Evolutionary conservation across 768 basidiomycete species (phyloP).

Genomic region (Russula brevipes): DNA sequence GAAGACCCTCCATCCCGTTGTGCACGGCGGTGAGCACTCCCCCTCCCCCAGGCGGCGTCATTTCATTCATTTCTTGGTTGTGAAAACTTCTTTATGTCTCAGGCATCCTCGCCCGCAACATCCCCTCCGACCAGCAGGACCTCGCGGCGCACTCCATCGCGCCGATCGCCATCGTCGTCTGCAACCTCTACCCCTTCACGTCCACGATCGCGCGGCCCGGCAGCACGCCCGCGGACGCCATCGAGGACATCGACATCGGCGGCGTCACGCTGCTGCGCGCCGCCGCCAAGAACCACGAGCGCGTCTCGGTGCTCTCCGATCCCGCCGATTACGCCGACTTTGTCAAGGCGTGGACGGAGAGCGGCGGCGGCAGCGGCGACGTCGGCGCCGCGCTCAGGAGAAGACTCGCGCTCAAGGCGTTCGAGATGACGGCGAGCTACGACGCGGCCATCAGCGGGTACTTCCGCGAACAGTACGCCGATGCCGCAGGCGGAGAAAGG

Average conservation of each 20-base stretch:
- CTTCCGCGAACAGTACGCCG: conserved; percentile 93
- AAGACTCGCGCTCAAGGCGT: conserved; percentile 91
- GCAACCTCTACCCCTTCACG: conserved; percentile 98
- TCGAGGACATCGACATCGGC: conserved; percentile 98
- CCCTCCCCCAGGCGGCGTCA: background rate
- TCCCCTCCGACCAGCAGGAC: conserved; percentile 85
- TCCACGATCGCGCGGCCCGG: conserved; percentile 82
- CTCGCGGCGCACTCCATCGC: conserved; percentile 78
- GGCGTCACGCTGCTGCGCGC: conserved; percentile 97
- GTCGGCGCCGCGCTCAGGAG: conserved; percentile 67
- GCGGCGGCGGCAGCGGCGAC: conserved; percentile 68
- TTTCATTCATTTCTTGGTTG: background rate
- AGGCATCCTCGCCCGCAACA: conserved; percentile 94
- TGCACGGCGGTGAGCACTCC: conserved; percentile 77
- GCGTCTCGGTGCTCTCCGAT: conserved; percentile 85
- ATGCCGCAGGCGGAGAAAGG: conserved; percentile 62
- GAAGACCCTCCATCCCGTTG: conserved; percentile 96
- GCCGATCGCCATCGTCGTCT: conserved; percentile 94
- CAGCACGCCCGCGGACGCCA: conserved; percentile 86
- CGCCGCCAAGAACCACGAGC: conserved; percentile 96
- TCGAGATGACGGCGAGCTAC: conserved; percentile 92
- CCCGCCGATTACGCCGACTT: conserved; percentile 84
- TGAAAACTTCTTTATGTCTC: background rate
- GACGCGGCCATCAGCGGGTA: conserved; percentile 95
- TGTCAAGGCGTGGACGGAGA: conserved; percentile 67